Evolutionary conservation across 768 basidiomycete species (phyloP), one percentile per base, ranked within the genome.

Genomic region (Trametes cingulata): DNA sequence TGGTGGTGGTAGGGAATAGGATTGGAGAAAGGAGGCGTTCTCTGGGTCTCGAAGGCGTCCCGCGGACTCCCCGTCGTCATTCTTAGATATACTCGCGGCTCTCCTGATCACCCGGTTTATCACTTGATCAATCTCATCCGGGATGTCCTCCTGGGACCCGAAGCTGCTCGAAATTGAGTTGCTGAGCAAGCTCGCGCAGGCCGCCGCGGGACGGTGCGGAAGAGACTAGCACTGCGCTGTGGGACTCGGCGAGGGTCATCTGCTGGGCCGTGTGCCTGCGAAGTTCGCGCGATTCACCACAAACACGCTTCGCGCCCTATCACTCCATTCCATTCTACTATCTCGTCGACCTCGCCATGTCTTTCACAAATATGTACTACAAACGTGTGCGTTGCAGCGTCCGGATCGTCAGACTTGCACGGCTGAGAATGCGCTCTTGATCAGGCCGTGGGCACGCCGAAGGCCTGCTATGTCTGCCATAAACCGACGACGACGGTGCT

Each of bases 311-410:
- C 58, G 33, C 56, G 41, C 25, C 47, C 50, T 56, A 54, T 56
- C 46, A 36, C 61, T 22, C 65, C 63, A 64, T 36, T 57, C 55
- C 43, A 48, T 47, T 37, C 29, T 40, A 22, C 48, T 47, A 50
- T 50, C 51, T 24, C 51, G 20, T 25, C 50, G 52, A 52, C 60
- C 56, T 61, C 29, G 33, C 64, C 48, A 90, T 90, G 89, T 85
- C 84, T 42, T 89, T 91, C 76, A 79, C 80, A 33, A 96, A 97
- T 72, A 68, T 93, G 43, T 97, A 95, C 76, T 95, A 93, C 77
- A 92, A 91, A 74, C 85, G 93, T 67, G 93, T 93, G 73, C 78
- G 85, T 61, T 43, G 52, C 52, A 48, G 56, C 50, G 24, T 52
- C 39, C 39, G 49, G 50, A 33, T 50, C 19, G 27, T 19, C 25